Conservation (phyloP, 139 green algal genomes). For the Spirogloea muscicola region DNA sequence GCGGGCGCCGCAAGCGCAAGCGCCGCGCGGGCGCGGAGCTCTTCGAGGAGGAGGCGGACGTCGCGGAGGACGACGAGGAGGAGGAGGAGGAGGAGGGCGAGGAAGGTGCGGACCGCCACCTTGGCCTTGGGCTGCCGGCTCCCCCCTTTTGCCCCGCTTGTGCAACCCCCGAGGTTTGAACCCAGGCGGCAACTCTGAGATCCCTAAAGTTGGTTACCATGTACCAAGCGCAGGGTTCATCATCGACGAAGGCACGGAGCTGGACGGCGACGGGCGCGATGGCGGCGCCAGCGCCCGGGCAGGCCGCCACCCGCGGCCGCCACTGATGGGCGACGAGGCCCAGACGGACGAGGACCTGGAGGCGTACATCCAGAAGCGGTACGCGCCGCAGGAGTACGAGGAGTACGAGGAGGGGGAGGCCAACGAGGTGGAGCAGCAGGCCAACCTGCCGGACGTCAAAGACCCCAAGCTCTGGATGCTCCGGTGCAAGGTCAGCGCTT, state of each 20-base stretch:
- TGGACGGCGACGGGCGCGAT: slow-evolving; percentile 19
- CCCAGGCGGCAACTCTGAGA: not conserved
- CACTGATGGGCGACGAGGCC: slow-evolving; percentile 59
- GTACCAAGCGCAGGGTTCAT: slow-evolving; percentile 70
- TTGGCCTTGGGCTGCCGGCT: not conserved
- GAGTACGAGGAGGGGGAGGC: slow-evolving; percentile 50
- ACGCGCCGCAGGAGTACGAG: slow-evolving; percentile 54
- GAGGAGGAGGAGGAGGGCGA: slow-evolving; percentile 48
- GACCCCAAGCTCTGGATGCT: slow-evolving; percentile 96
- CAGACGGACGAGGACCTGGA: slow-evolving; percentile 77
- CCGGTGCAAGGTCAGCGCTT: slow-evolving; percentile 46
- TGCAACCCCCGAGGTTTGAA: not conserved
- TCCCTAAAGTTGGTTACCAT: slow-evolving; percentile 39
- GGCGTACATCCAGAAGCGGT: slow-evolving; percentile 74
- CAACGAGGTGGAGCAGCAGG: slow-evolving; percentile 78
- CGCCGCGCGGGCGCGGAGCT: slow-evolving; percentile 4
- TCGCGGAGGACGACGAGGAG: slow-evolving; percentile 49
- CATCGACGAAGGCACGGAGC: slow-evolving; percentile 64
- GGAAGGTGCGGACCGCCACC: slow-evolving; percentile 10
- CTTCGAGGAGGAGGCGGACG: slow-evolving; percentile 43
- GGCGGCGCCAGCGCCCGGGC: slow-evolving; percentile 1
- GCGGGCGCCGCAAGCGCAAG: slow-evolving; percentile 7
- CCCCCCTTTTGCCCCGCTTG: not conserved
- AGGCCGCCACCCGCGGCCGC: slow-evolving; percentile 33
- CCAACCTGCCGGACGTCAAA: slow-evolving; percentile 75